A percentile compares a stretch with the other conserved stretches of the same genome.
phyloP scores from a whole-genome alignment of 306 rosid species.

The apple (Malus domestica) region ASM211411v1 NC_041800.1:2550501-2551000 shows the following conservation, averaged over 20 bases:
- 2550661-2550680: neutral
- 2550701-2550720: conserved; percentile 6
- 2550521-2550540: neutral
- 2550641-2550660: conserved; percentile 1
- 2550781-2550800: conserved; percentile 56
- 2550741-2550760: neutral
- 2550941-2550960: conserved; percentile 64
- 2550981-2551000: conserved; percentile 42
- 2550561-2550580: neutral
- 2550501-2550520: neutral
- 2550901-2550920: conserved; percentile 91
- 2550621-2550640: neutral
- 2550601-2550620: conserved; percentile 6
- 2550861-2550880: conserved; percentile 78
- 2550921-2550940: conserved; percentile 94
- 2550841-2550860: conserved; percentile 89
- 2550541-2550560: neutral
- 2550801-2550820: conserved; percentile 12
- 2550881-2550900: conserved; percentile 83
- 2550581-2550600: neutral
- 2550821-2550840: conserved; percentile 8
- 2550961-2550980: conserved; percentile 17
- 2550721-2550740: neutral
- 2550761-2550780: neutral
- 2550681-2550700: conserved; percentile 3